Evolutionary conservation across 2,329 filamentous ascomycete genomes (phyloP), one percentile per base, ranked within the genome.

Genomic region (Penicillium sp.): DNA sequence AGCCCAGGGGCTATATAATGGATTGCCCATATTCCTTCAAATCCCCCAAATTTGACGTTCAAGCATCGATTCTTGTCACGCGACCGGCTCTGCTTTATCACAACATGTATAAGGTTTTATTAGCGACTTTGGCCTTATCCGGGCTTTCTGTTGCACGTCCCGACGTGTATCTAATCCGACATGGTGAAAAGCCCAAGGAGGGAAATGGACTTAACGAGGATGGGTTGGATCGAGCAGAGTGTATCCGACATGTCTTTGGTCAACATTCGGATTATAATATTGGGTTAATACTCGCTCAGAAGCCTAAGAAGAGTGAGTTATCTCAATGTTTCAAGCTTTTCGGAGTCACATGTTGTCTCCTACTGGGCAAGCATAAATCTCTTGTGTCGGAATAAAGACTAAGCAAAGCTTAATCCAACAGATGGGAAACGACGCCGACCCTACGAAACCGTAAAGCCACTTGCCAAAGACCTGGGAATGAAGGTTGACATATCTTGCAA

Each of bases 171-270:
- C 35, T 59, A 10, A 49, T 59, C 21, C 57, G 53, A 4, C 57
- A 59, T 44, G 57, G 57, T 14, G 53, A 59, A 27, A 59, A 59
- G 21, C 57, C 57, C 3, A 29, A 35, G 13, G n/a, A 55, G 21
- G 57, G 57, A 11, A 33, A 26, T 21, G 57, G 57, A 2, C 33
- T 59, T 5, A 51, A 39, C 13, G 42, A 42, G 2, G 27, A 50
- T 35, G 53, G 57, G 2, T n/a, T 53, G 10, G 35, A 56, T 37
- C 49, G 57, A 7, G 53, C 57, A 14, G 25, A 59, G 29, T 59
- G 57, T 31, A 29, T 59, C 26, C 45, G 45, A 19, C 25, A 55
- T 42, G 45, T 59, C 19, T 55, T 59, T 42, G 49, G 49, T 10
- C 6, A 27, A 1, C 21, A 43, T 16, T 56, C 57, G 6, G 25